Evolutionary conservation across 129 eudicot species (phyloP), one percentile per base, ranked within the genome.

Genomic region (Centaurea solstitialis): DNA sequence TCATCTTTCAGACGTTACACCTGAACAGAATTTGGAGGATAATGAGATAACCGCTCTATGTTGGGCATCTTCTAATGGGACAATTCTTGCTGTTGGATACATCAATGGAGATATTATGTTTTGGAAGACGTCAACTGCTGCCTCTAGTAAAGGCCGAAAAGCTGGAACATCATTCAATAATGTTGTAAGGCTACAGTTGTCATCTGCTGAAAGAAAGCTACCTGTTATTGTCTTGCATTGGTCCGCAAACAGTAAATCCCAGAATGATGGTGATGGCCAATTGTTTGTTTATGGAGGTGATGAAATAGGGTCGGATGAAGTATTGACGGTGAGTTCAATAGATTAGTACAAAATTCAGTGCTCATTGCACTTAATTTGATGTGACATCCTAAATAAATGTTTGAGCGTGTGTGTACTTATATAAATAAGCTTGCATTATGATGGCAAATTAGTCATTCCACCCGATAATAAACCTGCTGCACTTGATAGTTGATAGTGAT

Each of bases 31-130:
- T 75, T 75, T 85, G 84, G 89, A 84, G 80, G 98, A 93, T 43
- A 93, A 93, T 82, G 98, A 96, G 77, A 96, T 96, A 79, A 93
- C 95, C 21, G 93, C 98, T 79, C 88, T 91, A 75, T 96, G 98
- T 81, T 96, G 99, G 99, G 99, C 93, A 74, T 96, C 99, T 57
- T 77, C 89, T 23, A 82, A 80, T 79, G 99, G 99, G 70, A 87
- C 91, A 9, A 81, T 89, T 81, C 83, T 93, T 73, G 99, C 99
- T 37, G 97, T 83, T 67, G 99, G 99, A 68, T 96, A 96, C 84
- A 70, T 96, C 24, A 96, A 96, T 78, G 99, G 99, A 72, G 98
- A 96, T 77, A 93, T 96, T 41, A 83, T 96, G 79, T 86, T 96
- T 64, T 96, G 99, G 99, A 84, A 88, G 79, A 86, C 91, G 62